These are phyloP conservation scores for Pulveroboletus sp. DNA, from an alignment of 768 basidiomycete species.

Conservation along the genomic window DNA sequence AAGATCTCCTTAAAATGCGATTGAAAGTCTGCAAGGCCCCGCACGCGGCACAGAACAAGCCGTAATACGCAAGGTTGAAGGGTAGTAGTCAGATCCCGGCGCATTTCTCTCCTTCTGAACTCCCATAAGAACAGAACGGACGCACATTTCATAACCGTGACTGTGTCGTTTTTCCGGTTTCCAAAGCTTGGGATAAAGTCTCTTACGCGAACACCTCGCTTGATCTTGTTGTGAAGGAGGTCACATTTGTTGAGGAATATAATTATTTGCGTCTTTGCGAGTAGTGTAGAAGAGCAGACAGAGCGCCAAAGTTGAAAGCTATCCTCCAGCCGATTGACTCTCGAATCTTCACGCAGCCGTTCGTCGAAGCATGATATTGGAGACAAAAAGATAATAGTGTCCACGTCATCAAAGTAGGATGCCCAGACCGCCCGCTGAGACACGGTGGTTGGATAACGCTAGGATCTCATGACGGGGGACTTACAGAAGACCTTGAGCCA, in stretches of 20 bases:
- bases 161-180: slow-evolving; percentile 64
- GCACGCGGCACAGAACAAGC: neutral
- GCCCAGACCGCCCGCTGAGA: slow-evolving; percentile 69
- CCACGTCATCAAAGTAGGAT: slow-evolving; percentile 77
- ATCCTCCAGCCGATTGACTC: slow-evolving; percentile 72
- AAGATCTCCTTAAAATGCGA: slow-evolving; percentile 76
- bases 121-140: slow-evolving; percentile 8
- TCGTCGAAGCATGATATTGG: slow-evolving; percentile 81
- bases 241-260: slow-evolving; percentile 68
- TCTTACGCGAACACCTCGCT: slow-evolving; percentile 57
- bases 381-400: slow-evolving; percentile 77
- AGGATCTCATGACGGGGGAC: slow-evolving; percentile 5
- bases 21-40: slow-evolving; percentile 55
- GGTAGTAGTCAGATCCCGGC: slow-evolving; percentile 5
- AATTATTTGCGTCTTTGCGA: slow-evolving; percentile 50
- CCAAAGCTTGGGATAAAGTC: slow-evolving; percentile 73
- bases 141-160: slow-evolving; percentile 68
- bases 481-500: slow-evolving; percentile 64
- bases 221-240: slow-evolving; percentile 66
- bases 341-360: slow-evolving; percentile 62
- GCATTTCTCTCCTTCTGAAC: neutral
- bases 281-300: slow-evolving; percentile 64
- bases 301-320: slow-evolving; percentile 72
- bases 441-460: slow-evolving; percentile 6
- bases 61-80: neutral